Evolutionary conservation across 2,329 filamentous ascomycete species (phyloP), one percentile per base, ranked within the genome.

Genomic region (Alternaria burnsii): DNA sequence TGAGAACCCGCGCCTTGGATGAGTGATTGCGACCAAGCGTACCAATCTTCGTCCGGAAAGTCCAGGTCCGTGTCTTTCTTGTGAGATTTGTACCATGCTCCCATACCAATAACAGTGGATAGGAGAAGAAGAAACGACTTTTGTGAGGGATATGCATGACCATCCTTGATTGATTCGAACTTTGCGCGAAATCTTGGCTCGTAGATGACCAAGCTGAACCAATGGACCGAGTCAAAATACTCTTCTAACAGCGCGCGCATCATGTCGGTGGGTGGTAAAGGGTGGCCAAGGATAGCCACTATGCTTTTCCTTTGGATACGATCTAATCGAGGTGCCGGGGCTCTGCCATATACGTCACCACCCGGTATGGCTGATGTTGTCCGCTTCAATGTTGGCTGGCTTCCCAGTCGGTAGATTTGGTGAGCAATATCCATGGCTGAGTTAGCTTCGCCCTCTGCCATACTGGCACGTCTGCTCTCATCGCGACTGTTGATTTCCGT

Each of bases 161-260:
- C 50, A 58, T 79, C 77, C 1, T 67, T 58, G 2, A 81, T 69
- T 8, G 74, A 73, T 10, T 68, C 59, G 26, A 79, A 74, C 4
- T 67, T 64, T 11, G 64, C 64, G 22, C 80, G 77, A 47, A 82
- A 80, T 26, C 71, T 78, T 1, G 79, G 79, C 52, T 82, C 79
- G 54, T 78, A 79, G 18, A 32, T 32, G 30, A 32, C 30, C 30
- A 32, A 5, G 30, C 30, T 32, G 1, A 32, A 32, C 30, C 30
- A 32, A 32, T 32, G 30, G 11, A 32, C 14, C 32, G 14, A 36
- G 6, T 16, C 12, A 5, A 36, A 14, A 3, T 16, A 36, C 32
- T 36, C 32, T 36, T 36, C 32, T 16, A 36, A 1, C 0, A 36
- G 12, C 32, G 32, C 12, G 14, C 32, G 32, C 32, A 36, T 36